Base-by-base conservation (phyloP, 2,329 filamentous ascomycete genomes). In the Pseudogymnoascus sp. region DNA sequence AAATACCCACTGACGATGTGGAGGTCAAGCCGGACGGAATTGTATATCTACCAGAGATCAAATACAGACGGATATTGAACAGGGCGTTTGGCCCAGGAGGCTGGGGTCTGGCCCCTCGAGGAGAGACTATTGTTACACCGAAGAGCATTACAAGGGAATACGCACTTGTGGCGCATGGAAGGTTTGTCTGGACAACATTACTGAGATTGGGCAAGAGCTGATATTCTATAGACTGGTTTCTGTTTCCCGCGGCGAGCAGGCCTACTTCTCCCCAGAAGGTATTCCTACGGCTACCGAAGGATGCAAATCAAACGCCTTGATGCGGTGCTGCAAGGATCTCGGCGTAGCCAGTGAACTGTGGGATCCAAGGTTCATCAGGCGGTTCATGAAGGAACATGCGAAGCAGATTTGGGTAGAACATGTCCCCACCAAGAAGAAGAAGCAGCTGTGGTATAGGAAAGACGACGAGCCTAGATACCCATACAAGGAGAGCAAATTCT, bases 21-120 rank as follows among this genome's bases (percentile, higher is more conserved):
- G 95, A 99, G 79, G 89, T 99, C 73, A 99, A 99, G 80, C 93
- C 95, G 33, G 95, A 99, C 78, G 95, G 95, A 35, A 93, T 99
- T 69, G 80, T 97, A 64, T 99, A 97, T 75, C 80, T 99, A 63
- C 95, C 95, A 11, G 95, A 99, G 81, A 97, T 99, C 80, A 97
- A 97, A 79, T 99, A 99, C 78, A 81, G 95, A 49, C 81, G 93
- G 66, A 93, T 96, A 67, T 77, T 99, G 70, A 97, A 97, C 75
- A 80, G 82, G 70, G 91, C 92, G 0, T 99, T 99, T 77, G 93
- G 95, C 0, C 95, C 95, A 0, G 95, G 96, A 61, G 95, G 90
- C 5, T 99, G 95, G 95, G 95, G 95, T 0, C 79, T 99, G 62
- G 93, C 93, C 62, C 95, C 95, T 8, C 81, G 93, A 63, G 89